Evolutionary conservation across 148 eudicot species (phyloP), one percentile per base, ranked within the genome.

Genomic region (Fagopyrum esculentum): DNA sequence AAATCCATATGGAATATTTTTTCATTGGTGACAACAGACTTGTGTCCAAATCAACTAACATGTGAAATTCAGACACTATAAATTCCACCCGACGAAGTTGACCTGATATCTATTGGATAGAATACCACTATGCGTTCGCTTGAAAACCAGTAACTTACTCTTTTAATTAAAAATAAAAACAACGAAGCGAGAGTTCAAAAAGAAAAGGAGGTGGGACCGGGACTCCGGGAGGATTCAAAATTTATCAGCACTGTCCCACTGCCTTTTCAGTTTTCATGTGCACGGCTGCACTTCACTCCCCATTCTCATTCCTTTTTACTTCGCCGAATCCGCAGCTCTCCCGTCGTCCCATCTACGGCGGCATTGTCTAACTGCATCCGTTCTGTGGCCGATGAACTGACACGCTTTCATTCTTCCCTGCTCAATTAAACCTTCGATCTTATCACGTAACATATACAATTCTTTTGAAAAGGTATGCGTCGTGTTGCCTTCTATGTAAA

Each of bases 321-420:
- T 7, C 45, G 16, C 40, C 66, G 2, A 59, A 59, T 40, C 9
- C 12, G 26, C 19, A 59, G 17, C 66, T 1, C 13, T 11, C 44
- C 12, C 69, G 69, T 45, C 69, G 44, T 63, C 69, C 45, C 69
- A 11, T 63, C 16, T 29, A 30, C 69, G 69, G 44, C 45, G 69
- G 45, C 69, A 16, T 29, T 29, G 10, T 63, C 69, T 15, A 29
- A 30, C 69, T 29, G 69, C 12, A 63, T 29, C 45, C 69, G 26
- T 30, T 2, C 69, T 29, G 15, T 43, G 3, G 26, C 4, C 68
- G 44, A 4, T 26, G 11, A 4, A 29, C 64, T 59, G 64, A 11
- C 7, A 5, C 68, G 43, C 68, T 60, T 26, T 29, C 44, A 60
- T 29, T 60, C 13, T 22, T 22, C 26, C 5, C 15, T 15, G 61